Base-by-base conservation (phyloP, 1,284 basidiomycete species). In the Pseudozyma flocculosa region DNA sequence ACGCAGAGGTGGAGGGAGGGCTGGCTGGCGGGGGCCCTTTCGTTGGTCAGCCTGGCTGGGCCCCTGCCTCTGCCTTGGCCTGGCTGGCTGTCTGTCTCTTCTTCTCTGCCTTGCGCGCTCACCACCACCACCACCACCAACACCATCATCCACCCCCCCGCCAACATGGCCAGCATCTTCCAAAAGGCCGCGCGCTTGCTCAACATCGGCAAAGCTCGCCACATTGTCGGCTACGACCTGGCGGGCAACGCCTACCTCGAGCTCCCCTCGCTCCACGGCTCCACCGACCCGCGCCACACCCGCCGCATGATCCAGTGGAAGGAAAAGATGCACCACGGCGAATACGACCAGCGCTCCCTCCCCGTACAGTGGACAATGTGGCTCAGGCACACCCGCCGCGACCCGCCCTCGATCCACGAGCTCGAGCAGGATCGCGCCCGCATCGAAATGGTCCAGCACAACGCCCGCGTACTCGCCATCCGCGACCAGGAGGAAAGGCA, bases 311-410 rank as follows among this genome's bases (percentile, higher is more conserved):
- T 72, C 40, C 45, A 61, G 41, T 72, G 61, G 58, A 52, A 45
- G 22, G 55, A 61, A 34, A 69, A 71, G 11, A 37, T 37, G 17
- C 54, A 69, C 29, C 37, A 54, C 18, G 64, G 58, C 14, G 72
- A 75, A 45, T 70, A 73, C 43, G 72, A 73, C 40, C 74, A 72
- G 36, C 48, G 56, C 22, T 58, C 60, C 8, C 60, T 76, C 19
- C 73, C 74, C 5, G 66, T 72, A 7, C 74, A 76, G 47, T 76
- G 74, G 74, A 60, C 63, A 24, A 70, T 70, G 48, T 76, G 74
- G 74, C 57, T 76, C 45, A 48, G 74, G 10, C 74, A 76, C 36
- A 76, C 74, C 3, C 43, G 74, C 1, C 22, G 62, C 14, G 40
- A 61, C 0, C 47, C 74, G 8, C 74, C 74, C 0, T 49, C 50